phyloP scores from a whole-genome alignment of 208 protist genomes.

The Leishmania lainsoni region DNA sequence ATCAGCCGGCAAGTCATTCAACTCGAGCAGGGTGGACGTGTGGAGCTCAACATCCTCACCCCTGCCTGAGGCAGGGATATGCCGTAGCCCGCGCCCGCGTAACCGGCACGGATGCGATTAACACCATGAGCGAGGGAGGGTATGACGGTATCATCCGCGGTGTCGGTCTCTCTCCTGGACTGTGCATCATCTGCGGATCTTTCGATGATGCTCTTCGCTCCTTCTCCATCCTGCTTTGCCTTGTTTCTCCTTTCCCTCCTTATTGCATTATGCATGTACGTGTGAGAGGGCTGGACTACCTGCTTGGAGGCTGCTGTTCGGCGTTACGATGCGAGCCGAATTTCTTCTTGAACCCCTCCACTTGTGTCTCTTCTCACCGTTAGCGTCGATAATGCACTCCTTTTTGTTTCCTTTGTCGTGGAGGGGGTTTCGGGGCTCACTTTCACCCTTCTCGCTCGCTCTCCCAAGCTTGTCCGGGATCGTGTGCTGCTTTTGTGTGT shows the following conservation, averaged over 20 bases:
- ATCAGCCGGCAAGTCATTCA: constrained; percentile 24
- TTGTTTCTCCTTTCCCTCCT: not conserved
- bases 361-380: not conserved
- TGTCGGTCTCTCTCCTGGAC: not conserved
- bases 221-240: not conserved
- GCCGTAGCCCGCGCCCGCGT: not conserved
- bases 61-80: not conserved
- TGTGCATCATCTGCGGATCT: not conserved
- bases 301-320: not conserved
- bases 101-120: not conserved
- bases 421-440: not conserved
- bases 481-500: not conserved
- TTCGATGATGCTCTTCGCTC: not conserved
- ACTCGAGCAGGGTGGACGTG: constrained; percentile 17
- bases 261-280: not conserved
- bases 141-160: not conserved
- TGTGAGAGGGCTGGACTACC: not conserved
- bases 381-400: not conserved
- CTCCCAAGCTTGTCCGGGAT: not conserved
- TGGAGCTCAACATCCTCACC: constrained; percentile 38
- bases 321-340: not conserved
- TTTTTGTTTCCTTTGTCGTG: not conserved
- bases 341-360: not conserved
- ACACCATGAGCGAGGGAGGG: not conserved
- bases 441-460: not conserved